These are phyloP conservation scores for Boletales sp. DNA, from an alignment of 768 basidiomycete genomes.

Conservation along the genomic window DNA sequence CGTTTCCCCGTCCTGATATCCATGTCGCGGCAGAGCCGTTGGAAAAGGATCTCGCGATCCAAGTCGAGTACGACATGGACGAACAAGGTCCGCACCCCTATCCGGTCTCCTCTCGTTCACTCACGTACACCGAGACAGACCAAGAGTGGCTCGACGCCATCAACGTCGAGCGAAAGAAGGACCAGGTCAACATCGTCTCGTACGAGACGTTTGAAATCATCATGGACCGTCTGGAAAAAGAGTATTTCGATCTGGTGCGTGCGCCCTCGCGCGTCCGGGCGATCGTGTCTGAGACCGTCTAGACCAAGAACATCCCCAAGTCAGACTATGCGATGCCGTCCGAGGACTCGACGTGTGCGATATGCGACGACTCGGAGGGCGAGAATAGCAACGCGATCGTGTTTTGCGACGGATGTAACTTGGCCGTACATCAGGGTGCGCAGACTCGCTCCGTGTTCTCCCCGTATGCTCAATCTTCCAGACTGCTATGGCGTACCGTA, in stretches of 20 bases:
- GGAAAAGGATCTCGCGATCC: constrained; percentile 85
- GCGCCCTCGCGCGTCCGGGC: no score
- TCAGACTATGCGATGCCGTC: constrained; percentile 82
- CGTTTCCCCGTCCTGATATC: constrained; percentile 3
- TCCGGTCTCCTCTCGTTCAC: background rate
- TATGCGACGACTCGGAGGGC: constrained; percentile 97
- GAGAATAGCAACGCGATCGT: constrained; percentile 99
- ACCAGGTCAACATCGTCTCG: constrained; percentile 63
- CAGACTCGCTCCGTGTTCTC: background rate
- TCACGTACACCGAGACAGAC: constrained; percentile 55
- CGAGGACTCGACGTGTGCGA: constrained; percentile 94
- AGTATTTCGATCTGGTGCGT: constrained; percentile 93
- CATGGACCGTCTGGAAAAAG: constrained; percentile 98
- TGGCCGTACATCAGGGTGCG: constrained; percentile 98
- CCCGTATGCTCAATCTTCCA: constrained; percentile 32
- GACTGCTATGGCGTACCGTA: constrained; percentile 99
- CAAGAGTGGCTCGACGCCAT: constrained; percentile 90
- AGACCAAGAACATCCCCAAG: constrained; percentile 95
- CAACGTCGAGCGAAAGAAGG: constrained; percentile 79
- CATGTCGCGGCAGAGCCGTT: constrained; percentile 81
- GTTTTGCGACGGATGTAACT: constrained; percentile 98
- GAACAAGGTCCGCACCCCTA: constrained; percentile 70
- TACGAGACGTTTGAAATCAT: constrained; percentile 93
- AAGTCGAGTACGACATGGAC: constrained; percentile 99
- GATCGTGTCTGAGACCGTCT: no score